A percentile compares a stretch with the other conserved stretches of the same genome.
Conservation (phyloP, 495 filamentous ascomycete genomes). For the Penicillium argentinense region DNA sequence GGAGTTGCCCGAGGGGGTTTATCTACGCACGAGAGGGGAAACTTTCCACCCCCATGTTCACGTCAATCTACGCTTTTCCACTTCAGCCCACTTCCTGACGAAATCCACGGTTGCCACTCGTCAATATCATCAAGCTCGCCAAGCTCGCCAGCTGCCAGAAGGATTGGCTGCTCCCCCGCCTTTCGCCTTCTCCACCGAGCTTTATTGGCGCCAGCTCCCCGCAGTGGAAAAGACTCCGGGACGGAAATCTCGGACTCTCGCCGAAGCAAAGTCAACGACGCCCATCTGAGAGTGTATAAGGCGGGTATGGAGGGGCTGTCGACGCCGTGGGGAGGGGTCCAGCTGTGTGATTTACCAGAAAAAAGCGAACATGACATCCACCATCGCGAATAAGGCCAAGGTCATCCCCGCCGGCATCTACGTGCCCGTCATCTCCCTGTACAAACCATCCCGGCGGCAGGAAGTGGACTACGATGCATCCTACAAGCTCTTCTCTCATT, state of each 20-base stretch:
- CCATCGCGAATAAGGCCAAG: conserved; percentile 19
- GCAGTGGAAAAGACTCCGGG: conserved; percentile 22
- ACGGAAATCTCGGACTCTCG: conserved; percentile 19
- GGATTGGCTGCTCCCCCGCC: no score
- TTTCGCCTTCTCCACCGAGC: conserved; percentile 13
- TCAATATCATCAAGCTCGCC: not conserved
- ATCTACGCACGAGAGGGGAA: conserved; percentile 12
- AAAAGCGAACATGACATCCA: conserved; percentile 20
- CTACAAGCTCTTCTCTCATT: conserved; percentile 31
- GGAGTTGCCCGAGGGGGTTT: conserved; percentile 17
- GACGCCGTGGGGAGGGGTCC: not conserved
- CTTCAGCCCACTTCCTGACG: not conserved
- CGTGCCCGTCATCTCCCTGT: conserved; percentile 41
- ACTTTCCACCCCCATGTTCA: no score
- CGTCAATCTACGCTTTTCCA: no score
- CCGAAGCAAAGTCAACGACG: no score
- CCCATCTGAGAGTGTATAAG: conserved; percentile 1
- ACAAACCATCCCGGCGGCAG: conserved; percentile 29
- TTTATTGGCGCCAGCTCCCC: conserved; percentile 13
- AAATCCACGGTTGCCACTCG: conserved; percentile 12
- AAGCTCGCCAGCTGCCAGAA: no score
- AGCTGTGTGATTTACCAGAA: not conserved
- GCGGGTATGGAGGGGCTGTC: not conserved
- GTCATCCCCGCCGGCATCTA: conserved; percentile 38
- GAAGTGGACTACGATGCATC: conserved; percentile 43